Evolutionary conservation across 164 flowering plant genomes (phyloP), one percentile per base, ranked within the genome.

Genomic region (Piper betle): DNA sequence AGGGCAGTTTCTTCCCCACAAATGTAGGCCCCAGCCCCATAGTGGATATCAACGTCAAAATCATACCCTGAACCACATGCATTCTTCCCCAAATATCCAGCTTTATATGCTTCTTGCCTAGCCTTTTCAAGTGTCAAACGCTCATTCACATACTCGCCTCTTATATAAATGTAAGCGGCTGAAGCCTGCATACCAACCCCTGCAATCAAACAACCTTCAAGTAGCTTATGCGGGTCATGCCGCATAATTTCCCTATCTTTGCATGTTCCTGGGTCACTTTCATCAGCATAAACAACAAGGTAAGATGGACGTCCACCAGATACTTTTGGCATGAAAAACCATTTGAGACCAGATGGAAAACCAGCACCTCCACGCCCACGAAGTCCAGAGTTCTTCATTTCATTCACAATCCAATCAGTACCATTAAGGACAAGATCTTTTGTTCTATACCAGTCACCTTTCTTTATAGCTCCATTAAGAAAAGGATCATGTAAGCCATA

Each of bases 311-410:
- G 96, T n/a, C 96, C 96, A 70, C 86, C 96, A 57, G 98, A 84
- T 64, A 78, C 83, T 73, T 93, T 93, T 11, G 98, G 97, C 98
- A 93, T 93, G 69, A 93, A 93, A 19, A 94, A 89, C 98, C 97
- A 93, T 56, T 93, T 93, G 15, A 93, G 91, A 57, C 97, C 98
- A 66, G 98, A 89, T 38, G 97, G 94, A 71, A 92, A 93, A 65
- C 98, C 98, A 73, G 97, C 98, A 68, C 97, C 98, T 64, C 98
- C 98, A 73, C 97, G 97, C 53, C 96, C 96, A 62, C 94, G 90
- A 57, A 93, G 96, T 42, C 97, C 97, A 53, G 98, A 93, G 64
- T 86, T 89, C 78, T 93, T 93, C 76, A 93, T 76, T 70, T 93
- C 98, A 72, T 80, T 84, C 40, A 92, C 96, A 67, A 92, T 92